phyloP scores from a whole-genome alignment of 768 basidiomycete genomes.

The Glaciozyma antarctica region DNA sequence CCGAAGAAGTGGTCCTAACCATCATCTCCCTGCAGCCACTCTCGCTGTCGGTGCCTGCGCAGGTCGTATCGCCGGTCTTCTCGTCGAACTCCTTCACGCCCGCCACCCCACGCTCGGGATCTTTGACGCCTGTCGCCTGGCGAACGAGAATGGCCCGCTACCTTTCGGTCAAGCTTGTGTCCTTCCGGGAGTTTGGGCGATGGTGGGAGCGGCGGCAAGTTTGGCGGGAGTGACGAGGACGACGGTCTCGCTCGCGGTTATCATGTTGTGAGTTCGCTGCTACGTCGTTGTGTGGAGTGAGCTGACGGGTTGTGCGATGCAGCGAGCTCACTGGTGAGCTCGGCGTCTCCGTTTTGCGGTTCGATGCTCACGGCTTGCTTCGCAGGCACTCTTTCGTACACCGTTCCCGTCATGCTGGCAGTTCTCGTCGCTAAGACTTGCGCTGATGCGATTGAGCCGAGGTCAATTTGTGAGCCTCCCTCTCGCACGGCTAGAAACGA shows the following conservation, averaged over 20 bases:
- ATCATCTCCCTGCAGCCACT: constrained; percentile 44
- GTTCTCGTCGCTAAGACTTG: constrained; percentile 78
- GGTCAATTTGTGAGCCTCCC: constrained; percentile 67
- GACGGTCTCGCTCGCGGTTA: constrained; percentile 88
- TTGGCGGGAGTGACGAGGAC: constrained; percentile 92
- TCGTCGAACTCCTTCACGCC: constrained; percentile 65
- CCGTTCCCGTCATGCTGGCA: constrained; percentile 72
- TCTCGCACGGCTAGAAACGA: not conserved
- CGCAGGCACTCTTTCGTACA: constrained; percentile 85
- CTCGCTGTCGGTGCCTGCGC: constrained; percentile 87
- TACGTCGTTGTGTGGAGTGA: not conserved
- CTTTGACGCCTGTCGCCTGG: constrained; percentile 59
- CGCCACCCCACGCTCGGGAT: constrained; percentile 52
- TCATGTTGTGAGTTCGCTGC: constrained; percentile 62
- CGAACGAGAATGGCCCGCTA: constrained; percentile 42
- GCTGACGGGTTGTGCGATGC: not conserved
- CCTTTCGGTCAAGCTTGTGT: constrained; percentile 45
- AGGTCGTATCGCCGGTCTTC: constrained; percentile 74
- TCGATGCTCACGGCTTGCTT: constrained; percentile 37
- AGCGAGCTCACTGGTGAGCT: not conserved
- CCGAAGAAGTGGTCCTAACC: not conserved
- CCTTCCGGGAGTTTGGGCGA: constrained; percentile 29
- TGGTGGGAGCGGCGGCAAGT: constrained; percentile 74
- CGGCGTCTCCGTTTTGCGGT: not conserved
- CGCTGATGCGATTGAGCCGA: constrained; percentile 77